A percentile compares a stretch with the other conserved stretches of the same genome.
Evolutionary conservation across 2,329 filamentous ascomycete species (phyloP).

Genomic region (Microsporum ferrugineum): DNA sequence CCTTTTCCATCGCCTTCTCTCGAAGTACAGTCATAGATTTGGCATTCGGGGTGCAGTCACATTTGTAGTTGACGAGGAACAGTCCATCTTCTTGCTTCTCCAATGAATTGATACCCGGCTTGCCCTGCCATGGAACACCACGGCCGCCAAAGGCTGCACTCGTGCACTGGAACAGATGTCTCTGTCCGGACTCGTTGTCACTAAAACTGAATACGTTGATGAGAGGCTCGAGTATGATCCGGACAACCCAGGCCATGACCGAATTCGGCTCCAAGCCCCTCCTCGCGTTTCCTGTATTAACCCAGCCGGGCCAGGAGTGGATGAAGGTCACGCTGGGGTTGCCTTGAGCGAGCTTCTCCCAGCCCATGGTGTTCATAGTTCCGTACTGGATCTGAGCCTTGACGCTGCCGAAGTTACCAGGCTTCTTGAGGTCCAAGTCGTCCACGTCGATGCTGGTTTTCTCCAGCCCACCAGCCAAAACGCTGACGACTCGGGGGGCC

Average conservation of each 20-base stretch:
- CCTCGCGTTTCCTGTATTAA: slow-evolving; percentile 23
- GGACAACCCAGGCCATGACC: not conserved
- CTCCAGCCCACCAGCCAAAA: slow-evolving; percentile 28
- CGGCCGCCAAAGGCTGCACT: not conserved
- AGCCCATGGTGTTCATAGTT: slow-evolving; percentile 23
- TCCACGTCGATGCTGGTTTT: slow-evolving; percentile 20
- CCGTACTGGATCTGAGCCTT: slow-evolving; percentile 25
- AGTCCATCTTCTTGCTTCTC: not conserved
- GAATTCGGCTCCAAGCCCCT: not conserved
- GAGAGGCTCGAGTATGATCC: not conserved
- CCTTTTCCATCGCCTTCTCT: not conserved
- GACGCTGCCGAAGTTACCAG: slow-evolving; percentile 18
- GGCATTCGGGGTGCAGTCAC: not conserved
- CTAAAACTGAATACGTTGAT: not conserved
- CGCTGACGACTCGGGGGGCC: slow-evolving; percentile 26
- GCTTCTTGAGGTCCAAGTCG: slow-evolving; percentile 26
- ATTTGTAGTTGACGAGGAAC: not conserved
- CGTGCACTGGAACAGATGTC: not conserved
- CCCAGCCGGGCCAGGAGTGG: slow-evolving; percentile 28
- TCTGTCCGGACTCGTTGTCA: not conserved
- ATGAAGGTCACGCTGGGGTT: slow-evolving; percentile 27
- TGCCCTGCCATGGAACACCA: not conserved
- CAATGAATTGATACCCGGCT: not conserved
- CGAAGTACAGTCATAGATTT: not conserved
- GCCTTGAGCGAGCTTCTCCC: slow-evolving; percentile 26